Conservation (phyloP, 2,329 filamentous ascomycete genomes). For the Pseudogymnoascus sp. region DNA sequence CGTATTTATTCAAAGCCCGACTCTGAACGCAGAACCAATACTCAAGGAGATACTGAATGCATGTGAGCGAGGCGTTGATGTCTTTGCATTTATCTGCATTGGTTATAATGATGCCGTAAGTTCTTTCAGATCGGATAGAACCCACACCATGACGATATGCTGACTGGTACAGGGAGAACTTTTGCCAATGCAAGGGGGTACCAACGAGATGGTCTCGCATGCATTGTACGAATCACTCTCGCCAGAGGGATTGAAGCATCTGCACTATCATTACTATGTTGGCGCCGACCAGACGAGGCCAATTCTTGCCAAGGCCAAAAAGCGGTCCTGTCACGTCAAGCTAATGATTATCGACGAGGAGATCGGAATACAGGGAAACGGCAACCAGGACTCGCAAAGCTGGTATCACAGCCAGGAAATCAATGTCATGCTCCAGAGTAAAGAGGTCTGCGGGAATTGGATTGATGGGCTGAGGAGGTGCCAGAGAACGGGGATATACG, state of each 20-base stretch:
- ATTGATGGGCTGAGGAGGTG: slow-evolving; percentile 53
- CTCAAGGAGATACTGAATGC: slow-evolving; percentile 57
- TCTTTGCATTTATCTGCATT: slow-evolving; percentile 65
- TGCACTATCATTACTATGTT: slow-evolving; percentile 64
- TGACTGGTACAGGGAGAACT: slow-evolving; percentile 52
- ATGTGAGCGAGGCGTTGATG: slow-evolving; percentile 57
- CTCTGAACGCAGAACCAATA: slow-evolving; percentile 64
- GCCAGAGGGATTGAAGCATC: slow-evolving; percentile 36
- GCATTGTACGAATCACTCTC: slow-evolving; percentile 50
- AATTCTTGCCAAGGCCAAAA: slow-evolving; percentile 57
- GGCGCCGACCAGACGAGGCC: slow-evolving; percentile 64
- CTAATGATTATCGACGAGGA: slow-evolving; percentile 64
- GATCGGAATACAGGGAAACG: slow-evolving; percentile 65
- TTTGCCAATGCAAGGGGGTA: slow-evolving; percentile 66
- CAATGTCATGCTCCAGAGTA: slow-evolving; percentile 66
- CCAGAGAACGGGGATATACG: slow-evolving; percentile 58
- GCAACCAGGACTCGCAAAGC: slow-evolving; percentile 73
- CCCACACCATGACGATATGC: slow-evolving; percentile 5
- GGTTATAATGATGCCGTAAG: slow-evolving; percentile 66
- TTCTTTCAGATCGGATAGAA: slow-evolving; percentile 13
- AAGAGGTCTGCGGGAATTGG: slow-evolving; percentile 54
- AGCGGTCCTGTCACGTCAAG: slow-evolving; percentile 68
- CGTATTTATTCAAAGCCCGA: slow-evolving; percentile 74
- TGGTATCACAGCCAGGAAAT: slow-evolving; percentile 75
- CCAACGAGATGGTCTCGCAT: slow-evolving; percentile 63